These are phyloP conservation scores for Epichloe aotearoae DNA, from an alignment of 2,329 filamentous ascomycete genomes.

Conservation along the genomic window DNA sequence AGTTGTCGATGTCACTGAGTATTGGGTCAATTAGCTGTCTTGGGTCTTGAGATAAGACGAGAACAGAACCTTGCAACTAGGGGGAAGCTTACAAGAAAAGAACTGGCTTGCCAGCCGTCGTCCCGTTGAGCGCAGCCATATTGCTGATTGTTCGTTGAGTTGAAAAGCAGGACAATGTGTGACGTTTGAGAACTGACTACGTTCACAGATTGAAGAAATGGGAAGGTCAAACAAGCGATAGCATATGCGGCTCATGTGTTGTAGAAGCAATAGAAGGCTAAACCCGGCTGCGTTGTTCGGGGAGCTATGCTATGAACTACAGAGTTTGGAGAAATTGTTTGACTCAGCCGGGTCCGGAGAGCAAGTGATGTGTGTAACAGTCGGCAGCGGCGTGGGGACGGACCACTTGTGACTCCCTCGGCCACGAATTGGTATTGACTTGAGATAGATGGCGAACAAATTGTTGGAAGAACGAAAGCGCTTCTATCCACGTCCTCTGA, in stretches of 20 bases:
- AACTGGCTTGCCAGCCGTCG: slow-evolving; percentile 22
- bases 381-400: too few species aligned
- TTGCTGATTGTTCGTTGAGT: slow-evolving; percentile 9
- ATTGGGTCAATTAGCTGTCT: background rate
- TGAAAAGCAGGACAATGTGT: background rate
- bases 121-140: slow-evolving; percentile 22
- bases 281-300: too few species aligned
- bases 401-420: background rate
- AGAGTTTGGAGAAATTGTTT: background rate
- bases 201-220: background rate
- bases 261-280: background rate
- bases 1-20: slow-evolving; percentile 94
- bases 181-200: background rate
- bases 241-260: background rate
- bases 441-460: background rate
- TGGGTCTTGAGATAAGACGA: background rate
- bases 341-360: background rate
- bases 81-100: slow-evolving; percentile 27
- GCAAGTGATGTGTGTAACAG: too few species aligned
- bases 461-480: background rate
- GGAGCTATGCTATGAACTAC: too few species aligned
- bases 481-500: background rate
- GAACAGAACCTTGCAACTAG: too few species aligned
- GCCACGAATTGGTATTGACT: background rate
- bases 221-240: background rate